A percentile compares a stretch with the other conserved stretches of the same genome.
These are phyloP conservation scores for Phytophthora megakarya DNA, from an alignment of 352 stramenopile genomes.

Conservation along the genomic window DNA sequence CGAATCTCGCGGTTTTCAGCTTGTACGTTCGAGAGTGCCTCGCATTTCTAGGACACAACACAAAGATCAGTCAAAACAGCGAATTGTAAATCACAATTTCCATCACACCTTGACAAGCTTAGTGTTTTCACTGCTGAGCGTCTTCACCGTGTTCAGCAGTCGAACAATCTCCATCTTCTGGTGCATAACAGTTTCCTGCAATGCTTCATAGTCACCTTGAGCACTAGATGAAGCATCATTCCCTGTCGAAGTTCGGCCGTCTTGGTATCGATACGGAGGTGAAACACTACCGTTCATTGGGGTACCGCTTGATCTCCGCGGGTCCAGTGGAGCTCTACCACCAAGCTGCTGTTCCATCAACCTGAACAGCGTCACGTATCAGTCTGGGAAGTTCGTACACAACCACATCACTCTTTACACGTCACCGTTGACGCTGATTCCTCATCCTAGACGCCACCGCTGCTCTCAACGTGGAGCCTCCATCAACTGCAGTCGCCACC, in stretches of 20 bases:
- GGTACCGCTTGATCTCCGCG: conserved; percentile 19
- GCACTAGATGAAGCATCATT: not conserved
- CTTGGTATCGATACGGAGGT: conserved; percentile 22
- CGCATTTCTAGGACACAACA: conserved; percentile 61
- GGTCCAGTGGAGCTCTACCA: conserved; percentile 42
- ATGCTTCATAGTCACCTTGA: conserved; percentile 40
- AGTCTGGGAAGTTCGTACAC: too few species aligned
- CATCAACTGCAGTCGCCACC: conserved; percentile 72
- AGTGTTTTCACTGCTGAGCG: conserved; percentile 83
- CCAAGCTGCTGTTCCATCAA: conserved; percentile 86
- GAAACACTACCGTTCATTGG: conserved; percentile 23
- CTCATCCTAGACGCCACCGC: conserved; percentile 83
- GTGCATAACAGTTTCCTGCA: conserved; percentile 64
- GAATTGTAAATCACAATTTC: not conserved
- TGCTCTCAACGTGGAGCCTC: conserved; percentile 73
- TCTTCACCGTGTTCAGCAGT: conserved; percentile 84
- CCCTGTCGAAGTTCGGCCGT: conserved; percentile 3
- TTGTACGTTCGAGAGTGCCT: conserved; percentile 72
- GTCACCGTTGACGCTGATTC: conserved; percentile 71
- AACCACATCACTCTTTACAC: not conserved
- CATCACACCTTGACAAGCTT: conserved; percentile 74
- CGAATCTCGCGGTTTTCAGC: conserved; percentile 78
- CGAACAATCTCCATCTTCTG: conserved; percentile 87
- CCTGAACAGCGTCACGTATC: conserved; percentile 35
- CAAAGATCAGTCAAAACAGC: not conserved